phyloP scores from a whole-genome alignment of 2,329 filamentous ascomycete species.

The Coniochaeta sp. region DNA sequence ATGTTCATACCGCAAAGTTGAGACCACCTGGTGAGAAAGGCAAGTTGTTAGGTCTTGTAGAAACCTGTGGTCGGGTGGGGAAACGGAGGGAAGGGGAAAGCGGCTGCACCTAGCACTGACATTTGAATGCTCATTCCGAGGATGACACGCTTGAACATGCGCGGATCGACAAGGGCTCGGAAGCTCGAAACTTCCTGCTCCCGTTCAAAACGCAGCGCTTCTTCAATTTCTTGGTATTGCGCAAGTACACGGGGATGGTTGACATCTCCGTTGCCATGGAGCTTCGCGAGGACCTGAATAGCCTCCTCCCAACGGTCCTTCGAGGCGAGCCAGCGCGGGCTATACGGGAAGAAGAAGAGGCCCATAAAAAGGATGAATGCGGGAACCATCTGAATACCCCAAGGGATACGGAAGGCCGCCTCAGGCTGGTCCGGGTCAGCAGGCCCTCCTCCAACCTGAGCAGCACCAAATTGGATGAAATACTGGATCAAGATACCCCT shows the following conservation, averaged over 20 bases:
- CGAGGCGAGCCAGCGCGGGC: conserved; percentile 62
- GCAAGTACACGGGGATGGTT: conserved; percentile 53
- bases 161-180: neutral
- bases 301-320: conserved; percentile 62
- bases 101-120: no score
- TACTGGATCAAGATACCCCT: conserved; percentile 62
- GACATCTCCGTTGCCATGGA: conserved; percentile 50
- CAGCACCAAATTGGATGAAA: conserved; percentile 37
- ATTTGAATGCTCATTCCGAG: conserved; percentile 54
- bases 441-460: conserved; percentile 40
- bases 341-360: conserved; percentile 47
- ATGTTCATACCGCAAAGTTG: conserved; percentile 47
- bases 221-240: conserved; percentile 54
- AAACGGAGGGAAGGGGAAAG: no score
- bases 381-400: conserved; percentile 53
- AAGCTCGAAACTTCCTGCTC: conserved; percentile 36
- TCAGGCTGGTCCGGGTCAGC: conserved; percentile 34
- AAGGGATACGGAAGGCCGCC: conserved; percentile 50
- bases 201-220: conserved; percentile 31
- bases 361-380: conserved; percentile 21
- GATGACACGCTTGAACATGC: neutral
- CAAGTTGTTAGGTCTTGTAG: no score
- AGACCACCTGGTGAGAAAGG: conserved; percentile 1
- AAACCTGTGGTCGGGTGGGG: no score
- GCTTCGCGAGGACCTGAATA: conserved; percentile 44